Conservation (phyloP, 371 early-diverging fungal species). For the Syncephalastrum racemosum region DNA sequence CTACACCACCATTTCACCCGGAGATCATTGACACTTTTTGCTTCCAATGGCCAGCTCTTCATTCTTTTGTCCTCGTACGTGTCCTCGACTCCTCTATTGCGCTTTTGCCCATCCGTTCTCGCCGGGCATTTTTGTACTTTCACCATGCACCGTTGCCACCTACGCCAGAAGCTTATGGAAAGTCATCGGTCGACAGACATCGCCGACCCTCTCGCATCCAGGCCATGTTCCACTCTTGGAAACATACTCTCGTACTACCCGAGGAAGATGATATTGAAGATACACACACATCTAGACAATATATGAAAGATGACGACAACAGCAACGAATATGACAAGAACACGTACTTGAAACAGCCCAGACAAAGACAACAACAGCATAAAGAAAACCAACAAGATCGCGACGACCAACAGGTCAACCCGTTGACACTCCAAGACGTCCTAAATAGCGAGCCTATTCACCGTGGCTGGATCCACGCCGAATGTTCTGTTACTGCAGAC, state of each 20-base stretch:
- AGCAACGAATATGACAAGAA: background rate
- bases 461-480: slow-evolving; percentile 9
- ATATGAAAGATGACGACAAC: background rate
- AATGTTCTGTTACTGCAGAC: slow-evolving; percentile 1
- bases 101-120: slow-evolving; percentile 26
- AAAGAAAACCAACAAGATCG: background rate
- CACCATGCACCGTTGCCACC: slow-evolving; percentile 21
- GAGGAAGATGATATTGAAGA: slow-evolving; percentile 1
- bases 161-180: background rate
- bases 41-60: slow-evolving; percentile 34
- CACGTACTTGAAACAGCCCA: background rate
- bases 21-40: slow-evolving; percentile 30
- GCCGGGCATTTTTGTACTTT: slow-evolving; percentile 32
- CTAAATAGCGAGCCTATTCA: background rate
- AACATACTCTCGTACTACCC: background rate
- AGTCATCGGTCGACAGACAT: slow-evolving; percentile 4
- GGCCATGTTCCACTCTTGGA: slow-evolving; percentile 18
- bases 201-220: slow-evolving; percentile 13
- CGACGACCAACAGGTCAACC: background rate
- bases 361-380: background rate
- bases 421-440: slow-evolving; percentile 2
- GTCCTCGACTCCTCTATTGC: slow-evolving; percentile 28
- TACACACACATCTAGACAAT: background rate
- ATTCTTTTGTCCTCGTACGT: slow-evolving; percentile 30
- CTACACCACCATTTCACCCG: background rate